Conservation (phyloP, 225 moss, liverwort and hornwort genomes). For the Sphagnum tenellum region DNA sequence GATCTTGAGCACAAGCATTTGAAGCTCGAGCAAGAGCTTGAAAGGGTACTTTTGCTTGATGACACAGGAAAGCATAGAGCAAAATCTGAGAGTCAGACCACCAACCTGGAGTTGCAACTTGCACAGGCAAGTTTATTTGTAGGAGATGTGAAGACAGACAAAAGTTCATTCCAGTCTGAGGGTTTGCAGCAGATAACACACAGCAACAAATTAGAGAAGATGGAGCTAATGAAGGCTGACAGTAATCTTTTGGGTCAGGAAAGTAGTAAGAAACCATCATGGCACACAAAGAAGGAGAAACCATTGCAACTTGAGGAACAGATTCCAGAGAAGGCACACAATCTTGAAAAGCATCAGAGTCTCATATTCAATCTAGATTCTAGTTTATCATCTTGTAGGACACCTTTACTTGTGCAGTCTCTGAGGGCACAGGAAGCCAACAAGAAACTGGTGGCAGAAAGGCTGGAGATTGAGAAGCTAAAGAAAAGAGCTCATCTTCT, state of each 20-base stretch:
- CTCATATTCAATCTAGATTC: constrained; percentile 32
- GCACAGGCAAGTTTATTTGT: constrained; percentile 16
- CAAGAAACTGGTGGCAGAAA: constrained; percentile 27
- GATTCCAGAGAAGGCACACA: constrained; percentile 15
- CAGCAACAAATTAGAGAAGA: constrained; percentile 19
- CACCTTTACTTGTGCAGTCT: constrained; percentile 31
- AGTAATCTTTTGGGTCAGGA: constrained; percentile 23
- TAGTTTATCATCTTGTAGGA: constrained; percentile 31
- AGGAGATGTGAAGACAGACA: constrained; percentile 6
- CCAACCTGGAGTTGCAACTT: constrained; percentile 24
- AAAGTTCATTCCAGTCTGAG: neutral
- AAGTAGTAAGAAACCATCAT: neutral
- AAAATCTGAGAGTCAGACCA: constrained; percentile 23
- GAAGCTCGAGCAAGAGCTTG: constrained; percentile 35
- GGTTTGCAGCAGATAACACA: constrained; percentile 10
- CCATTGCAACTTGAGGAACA: constrained; percentile 11
- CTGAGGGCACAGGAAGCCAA: constrained; percentile 20
- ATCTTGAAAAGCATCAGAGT: constrained; percentile 27
- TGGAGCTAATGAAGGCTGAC: constrained; percentile 32
- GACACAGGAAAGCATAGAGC: constrained; percentile 30
- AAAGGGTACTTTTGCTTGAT: constrained; percentile 21
- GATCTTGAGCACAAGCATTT: constrained; percentile 33
- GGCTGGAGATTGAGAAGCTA: constrained; percentile 27
- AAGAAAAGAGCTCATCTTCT: constrained; percentile 25
- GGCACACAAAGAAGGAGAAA: too few relatives aligned